Percentiles rank a stretch among this genome's conserved stretches.
Conservation (phyloP, 495 filamentous ascomycete species). For the Aspergillus cavernicola region DNA sequence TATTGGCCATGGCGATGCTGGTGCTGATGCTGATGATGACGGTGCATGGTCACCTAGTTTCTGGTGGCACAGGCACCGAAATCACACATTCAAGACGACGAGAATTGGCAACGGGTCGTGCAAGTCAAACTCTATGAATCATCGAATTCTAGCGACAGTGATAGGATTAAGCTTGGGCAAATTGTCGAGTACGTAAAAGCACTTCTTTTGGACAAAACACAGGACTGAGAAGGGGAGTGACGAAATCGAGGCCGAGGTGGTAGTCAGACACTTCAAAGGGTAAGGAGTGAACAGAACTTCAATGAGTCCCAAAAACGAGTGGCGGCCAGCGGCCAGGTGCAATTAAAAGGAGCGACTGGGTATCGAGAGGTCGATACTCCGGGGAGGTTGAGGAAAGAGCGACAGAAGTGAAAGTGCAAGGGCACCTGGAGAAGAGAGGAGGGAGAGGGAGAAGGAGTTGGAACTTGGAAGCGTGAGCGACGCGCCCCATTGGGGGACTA, state of each 20-base stretch:
- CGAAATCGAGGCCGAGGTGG: conserved; percentile 2
- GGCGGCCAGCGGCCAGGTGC: conserved; percentile 27
- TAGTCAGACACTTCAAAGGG: background rate
- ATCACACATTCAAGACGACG: background rate
- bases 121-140: background rate
- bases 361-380: background rate
- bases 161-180: background rate
- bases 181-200: conserved; percentile 1
- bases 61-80: background rate
- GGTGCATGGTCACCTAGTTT: conserved; percentile 27
- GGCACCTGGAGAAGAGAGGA: background rate
- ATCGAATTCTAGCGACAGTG: conserved; percentile 9
- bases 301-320: conserved; percentile 27
- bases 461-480: conserved; percentile 9
- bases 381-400: conserved; percentile 10
- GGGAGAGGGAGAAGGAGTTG: conserved; percentile 24
- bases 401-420: background rate
- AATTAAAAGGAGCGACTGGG: conserved; percentile 21
- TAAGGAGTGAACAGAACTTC: conserved; percentile 32
- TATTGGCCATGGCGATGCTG: conserved; percentile 24
- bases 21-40: conserved; percentile 16
- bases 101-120: background rate
- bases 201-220: background rate
- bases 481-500: conserved; percentile 1
- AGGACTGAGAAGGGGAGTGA: background rate